Evolutionary conservation across 2,329 filamentous ascomycete genomes (phyloP).

Genomic region (Alternaria metachromatica): DNA sequence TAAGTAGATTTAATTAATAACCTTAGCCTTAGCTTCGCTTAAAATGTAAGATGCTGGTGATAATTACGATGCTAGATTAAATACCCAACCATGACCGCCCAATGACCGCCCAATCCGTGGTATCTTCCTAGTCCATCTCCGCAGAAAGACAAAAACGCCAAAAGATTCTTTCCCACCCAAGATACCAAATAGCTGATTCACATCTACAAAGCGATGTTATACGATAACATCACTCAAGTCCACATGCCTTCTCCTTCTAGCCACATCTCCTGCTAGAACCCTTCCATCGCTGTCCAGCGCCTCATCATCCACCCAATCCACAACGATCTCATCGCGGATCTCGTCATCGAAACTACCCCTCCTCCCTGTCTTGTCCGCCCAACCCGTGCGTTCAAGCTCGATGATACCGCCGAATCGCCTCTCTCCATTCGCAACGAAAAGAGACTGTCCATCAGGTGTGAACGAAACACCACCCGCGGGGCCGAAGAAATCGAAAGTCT

Average conservation of each 20-base stretch:
- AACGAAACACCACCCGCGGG: constrained; percentile 74
- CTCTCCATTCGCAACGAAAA: constrained; percentile 74
- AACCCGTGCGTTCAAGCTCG: constrained; percentile 61
- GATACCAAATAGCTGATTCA: neutral
- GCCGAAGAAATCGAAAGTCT: constrained; percentile 76
- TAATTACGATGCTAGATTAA: neutral
- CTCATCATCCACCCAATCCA: constrained; percentile 36
- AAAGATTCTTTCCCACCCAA: neutral
- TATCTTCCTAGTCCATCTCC: constrained; percentile 9
- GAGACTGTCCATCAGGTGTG: constrained; percentile 68
- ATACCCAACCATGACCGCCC: neutral
- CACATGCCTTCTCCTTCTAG: constrained; percentile 32
- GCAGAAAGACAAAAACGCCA: neutral
- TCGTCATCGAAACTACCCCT: constrained; percentile 1
- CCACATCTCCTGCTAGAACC: constrained; percentile 16
- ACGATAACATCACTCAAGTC: constrained; percentile 35
- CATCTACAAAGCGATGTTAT: constrained; percentile 42
- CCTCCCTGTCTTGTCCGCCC: constrained; percentile 26
- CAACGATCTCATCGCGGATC: constrained; percentile 15
- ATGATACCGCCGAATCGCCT: constrained; percentile 69
- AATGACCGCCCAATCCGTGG: constrained; percentile 11
- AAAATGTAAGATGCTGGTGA: neutral
- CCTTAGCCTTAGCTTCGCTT: no score
- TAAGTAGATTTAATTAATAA: no score
- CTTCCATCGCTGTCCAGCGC: constrained; percentile 19